Percentiles rank a stretch among this genome's conserved stretches.
Evolutionary conservation across 345 rosid species (phyloP).

Genomic region (Diplotaxis tenuifolia): DNA sequence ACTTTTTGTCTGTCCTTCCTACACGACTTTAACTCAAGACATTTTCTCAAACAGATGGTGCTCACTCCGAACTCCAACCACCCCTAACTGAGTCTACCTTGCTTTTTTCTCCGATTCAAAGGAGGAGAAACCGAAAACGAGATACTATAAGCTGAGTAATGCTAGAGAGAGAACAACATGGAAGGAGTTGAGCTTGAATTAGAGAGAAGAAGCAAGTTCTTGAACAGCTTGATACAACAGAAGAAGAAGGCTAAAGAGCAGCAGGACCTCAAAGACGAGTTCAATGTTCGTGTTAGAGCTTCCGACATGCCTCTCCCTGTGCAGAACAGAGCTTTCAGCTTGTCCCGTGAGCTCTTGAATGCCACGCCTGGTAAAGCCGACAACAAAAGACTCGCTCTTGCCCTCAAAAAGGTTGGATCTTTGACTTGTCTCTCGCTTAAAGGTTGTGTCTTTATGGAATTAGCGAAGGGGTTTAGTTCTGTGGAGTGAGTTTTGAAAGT

Average conservation of each 20-base stretch:
- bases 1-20: conserved; percentile 35
- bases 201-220: conserved; percentile 89
- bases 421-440: not conserved
- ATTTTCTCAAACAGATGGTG: conserved; percentile 39
- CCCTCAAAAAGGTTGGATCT: conserved; percentile 77
- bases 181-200: conserved; percentile 83
- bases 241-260: conserved; percentile 79
- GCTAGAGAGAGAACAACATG: conserved; percentile 43
- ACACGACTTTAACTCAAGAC: conserved; percentile 15
- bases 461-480: not conserved
- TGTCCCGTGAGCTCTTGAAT: conserved; percentile 78
- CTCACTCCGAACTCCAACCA: conserved; percentile 7
- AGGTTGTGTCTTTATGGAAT: not conserved
- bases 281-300: conserved; percentile 77
- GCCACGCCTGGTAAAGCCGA: conserved; percentile 75
- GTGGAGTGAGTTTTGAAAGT: not conserved
- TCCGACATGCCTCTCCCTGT: conserved; percentile 74
- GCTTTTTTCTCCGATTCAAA: conserved; percentile 14
- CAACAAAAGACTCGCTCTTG: conserved; percentile 86
- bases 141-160: conserved; percentile 27
- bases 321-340: conserved; percentile 69
- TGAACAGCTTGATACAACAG: conserved; percentile 86
- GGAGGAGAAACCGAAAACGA: not conserved
- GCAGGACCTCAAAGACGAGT: conserved; percentile 50
- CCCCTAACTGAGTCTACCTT: not conserved